Conservation (phyloP, 1,139 yeast genomes). For the Kodamaea anthophila region DNA sequence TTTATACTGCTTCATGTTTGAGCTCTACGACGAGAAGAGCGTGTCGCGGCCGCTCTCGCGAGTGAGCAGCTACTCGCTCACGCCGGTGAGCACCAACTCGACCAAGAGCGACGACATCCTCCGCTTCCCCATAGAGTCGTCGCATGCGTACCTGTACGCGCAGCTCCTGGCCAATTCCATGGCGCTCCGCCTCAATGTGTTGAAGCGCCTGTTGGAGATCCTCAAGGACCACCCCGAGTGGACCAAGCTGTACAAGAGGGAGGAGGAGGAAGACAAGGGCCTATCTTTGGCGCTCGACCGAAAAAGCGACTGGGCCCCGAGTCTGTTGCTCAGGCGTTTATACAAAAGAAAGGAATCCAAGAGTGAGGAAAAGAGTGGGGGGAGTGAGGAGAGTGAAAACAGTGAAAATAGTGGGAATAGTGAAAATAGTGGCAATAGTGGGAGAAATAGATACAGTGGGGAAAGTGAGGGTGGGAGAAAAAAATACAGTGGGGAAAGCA, state of each 20-base stretch:
- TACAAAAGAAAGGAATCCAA: constrained; percentile 3
- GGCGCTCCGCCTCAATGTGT: constrained; percentile 67
- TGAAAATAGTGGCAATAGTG: too few relatives aligned
- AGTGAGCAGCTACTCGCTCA: constrained; percentile 6
- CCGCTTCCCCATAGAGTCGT: constrained; percentile 69
- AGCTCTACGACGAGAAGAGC: too few relatives aligned
- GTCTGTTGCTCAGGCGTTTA: too few relatives aligned
- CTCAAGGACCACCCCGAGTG: constrained; percentile 57
- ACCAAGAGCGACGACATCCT: constrained; percentile 25
- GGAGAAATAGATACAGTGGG: too few relatives aligned
- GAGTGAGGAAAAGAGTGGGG: too few relatives aligned
- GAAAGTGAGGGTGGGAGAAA: too few relatives aligned
- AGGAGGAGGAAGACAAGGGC: constrained; percentile 3
- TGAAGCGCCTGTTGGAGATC: constrained; percentile 71
- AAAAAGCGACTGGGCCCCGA: too few relatives aligned
- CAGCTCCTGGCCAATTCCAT: constrained; percentile 75
- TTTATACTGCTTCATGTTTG: too few relatives aligned
- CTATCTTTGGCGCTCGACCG: too few relatives aligned
- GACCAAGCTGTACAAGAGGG: constrained; percentile 22
- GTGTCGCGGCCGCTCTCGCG: neutral
- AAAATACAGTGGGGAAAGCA: too few relatives aligned
- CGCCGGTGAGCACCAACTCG: constrained; percentile 10
- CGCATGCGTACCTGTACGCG: constrained; percentile 82
- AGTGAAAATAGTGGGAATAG: too few relatives aligned
- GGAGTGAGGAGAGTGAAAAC: too few relatives aligned